Evolutionary conservation across 1,139 yeast genomes (phyloP), one percentile per base, ranked within the genome.

Genomic region (Taiozyma onychis): DNA sequence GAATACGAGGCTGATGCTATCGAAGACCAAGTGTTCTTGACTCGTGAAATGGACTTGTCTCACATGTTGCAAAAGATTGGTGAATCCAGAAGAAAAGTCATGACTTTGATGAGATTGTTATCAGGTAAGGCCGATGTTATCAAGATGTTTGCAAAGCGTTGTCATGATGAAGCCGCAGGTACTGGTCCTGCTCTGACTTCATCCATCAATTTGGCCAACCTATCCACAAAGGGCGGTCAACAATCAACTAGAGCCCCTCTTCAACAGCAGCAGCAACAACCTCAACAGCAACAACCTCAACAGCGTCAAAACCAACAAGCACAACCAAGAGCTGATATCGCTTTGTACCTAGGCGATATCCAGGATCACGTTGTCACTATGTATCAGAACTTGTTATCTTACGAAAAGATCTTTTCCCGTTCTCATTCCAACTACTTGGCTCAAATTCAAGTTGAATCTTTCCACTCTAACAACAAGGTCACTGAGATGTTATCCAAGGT

Each of bases 51-150:
- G 54, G 93, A 88, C 63, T 85, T 86, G 59, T 77, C 88, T 51
- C 70, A 72, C 44, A 86, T 89, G 89, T 73, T 91, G 61, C 80
- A 81, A 56, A 77, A 87, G 57, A 88, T 91, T 57, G 97, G 97
- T 51, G 95, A 88, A 62, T 81, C 96, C 14, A 80, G 98, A 66
- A 76, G 93, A 54, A 88, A 85, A 63, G 95, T 90, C 41, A 91
- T 91, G 97, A 86, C 96, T 0, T 73, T 91, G 65, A 84, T 93
- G 88, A 77, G 99, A 62, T 74, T 93, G 54, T 75, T 93, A 48
- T 84, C 95, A 28, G 96, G 97, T 54, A 93, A 93, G 67, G 98
- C 99, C 0, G 99, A 95, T 67, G 99, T 93, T 52, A 89, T 93
- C 62, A 88, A 88, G 63, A 93, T 91, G 96, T 90, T 93, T 75